phyloP scores from a whole-genome alignment of 768 basidiomycete genomes.

The Russula brevipes region DNA sequence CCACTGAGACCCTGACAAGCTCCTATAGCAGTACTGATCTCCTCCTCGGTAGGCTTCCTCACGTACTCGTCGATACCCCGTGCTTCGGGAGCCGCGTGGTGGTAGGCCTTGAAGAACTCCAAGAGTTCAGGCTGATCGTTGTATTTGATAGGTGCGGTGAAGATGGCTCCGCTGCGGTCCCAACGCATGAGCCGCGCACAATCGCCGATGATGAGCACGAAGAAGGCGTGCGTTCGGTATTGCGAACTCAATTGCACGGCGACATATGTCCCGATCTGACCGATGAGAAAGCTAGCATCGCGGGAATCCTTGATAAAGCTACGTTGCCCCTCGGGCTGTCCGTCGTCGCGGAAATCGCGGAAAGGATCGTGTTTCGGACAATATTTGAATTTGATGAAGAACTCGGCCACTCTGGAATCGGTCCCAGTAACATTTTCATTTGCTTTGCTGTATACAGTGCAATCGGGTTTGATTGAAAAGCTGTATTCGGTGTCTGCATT shows the following conservation, averaged over 20 bases:
- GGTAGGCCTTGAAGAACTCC: neutral
- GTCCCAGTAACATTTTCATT: too few relatives aligned
- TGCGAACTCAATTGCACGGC: neutral
- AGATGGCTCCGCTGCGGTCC: neutral
- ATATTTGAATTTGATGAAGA: too few relatives aligned
- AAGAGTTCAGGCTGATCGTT: neutral
- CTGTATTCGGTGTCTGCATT: too few relatives aligned
- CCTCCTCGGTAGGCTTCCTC: neutral
- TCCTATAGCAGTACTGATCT: neutral
- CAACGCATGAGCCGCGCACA: neutral
- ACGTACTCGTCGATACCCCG: neutral
- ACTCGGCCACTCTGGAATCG: too few relatives aligned
- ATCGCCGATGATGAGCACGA: neutral
- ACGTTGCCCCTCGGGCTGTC: too few relatives aligned
- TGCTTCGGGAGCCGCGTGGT: neutral
- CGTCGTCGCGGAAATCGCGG: too few relatives aligned
- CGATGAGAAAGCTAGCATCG: too few relatives aligned
- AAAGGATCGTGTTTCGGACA: too few relatives aligned
- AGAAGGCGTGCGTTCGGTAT: neutral
- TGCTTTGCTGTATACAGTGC: too few relatives aligned
- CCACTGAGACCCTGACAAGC: neutral
- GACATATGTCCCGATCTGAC: neutral
- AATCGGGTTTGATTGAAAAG: too few relatives aligned
- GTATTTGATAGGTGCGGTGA: neutral
- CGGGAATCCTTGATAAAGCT: too few relatives aligned